Evolutionary conservation across 768 basidiomycete genomes (phyloP).

Genomic region (Leccinum pellstonianum): DNA sequence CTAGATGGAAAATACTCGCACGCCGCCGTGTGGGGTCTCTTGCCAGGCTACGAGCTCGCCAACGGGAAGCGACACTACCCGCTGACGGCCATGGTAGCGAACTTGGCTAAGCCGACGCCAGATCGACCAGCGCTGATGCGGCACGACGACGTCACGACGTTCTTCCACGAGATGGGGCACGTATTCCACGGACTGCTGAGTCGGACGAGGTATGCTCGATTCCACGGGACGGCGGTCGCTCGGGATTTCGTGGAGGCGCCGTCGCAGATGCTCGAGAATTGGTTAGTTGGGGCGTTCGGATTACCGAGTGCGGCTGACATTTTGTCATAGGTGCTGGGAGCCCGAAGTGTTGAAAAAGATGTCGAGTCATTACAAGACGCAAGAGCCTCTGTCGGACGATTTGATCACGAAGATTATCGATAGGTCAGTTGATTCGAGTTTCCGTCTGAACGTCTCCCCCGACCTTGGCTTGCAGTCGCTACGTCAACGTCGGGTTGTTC

Average conservation of each 20-base stretch:
- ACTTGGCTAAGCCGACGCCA: slow-evolving; percentile 78
- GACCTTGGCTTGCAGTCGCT: slow-evolving; percentile 41
- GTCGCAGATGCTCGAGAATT: slow-evolving; percentile 91
- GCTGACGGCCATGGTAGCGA: slow-evolving; percentile 80
- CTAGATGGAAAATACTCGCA: slow-evolving; percentile 75
- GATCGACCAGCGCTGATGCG: slow-evolving; percentile 80
- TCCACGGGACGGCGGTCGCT: slow-evolving; percentile 79
- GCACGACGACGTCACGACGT: slow-evolving; percentile 80
- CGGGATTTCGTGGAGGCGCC: slow-evolving; percentile 86
- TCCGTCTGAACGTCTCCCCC: neutral
- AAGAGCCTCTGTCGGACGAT: slow-evolving; percentile 52
- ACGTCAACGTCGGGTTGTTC: slow-evolving; percentile 59
- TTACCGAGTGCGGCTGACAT: neutral
- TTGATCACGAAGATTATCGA: slow-evolving; percentile 73
- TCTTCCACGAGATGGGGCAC: slow-evolving; percentile 88
- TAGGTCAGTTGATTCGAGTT: slow-evolving; percentile 43
- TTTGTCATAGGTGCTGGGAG: slow-evolving; percentile 65
- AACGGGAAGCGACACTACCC: slow-evolving; percentile 68
- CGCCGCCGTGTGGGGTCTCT: slow-evolving; percentile 77
- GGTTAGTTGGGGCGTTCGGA: slow-evolving; percentile 38
- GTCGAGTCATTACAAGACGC: too few species aligned
- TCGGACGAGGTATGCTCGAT: slow-evolving; percentile 38
- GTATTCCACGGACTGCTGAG: slow-evolving; percentile 21
- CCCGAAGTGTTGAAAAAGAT: slow-evolving; percentile 56
- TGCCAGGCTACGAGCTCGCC: slow-evolving; percentile 56